Percentiles rank a stretch among this genome's conserved stretches.
Evolutionary conservation across 805 yeast species (phyloP).

Genomic region (Saccharomycopsis schoenii): DNA sequence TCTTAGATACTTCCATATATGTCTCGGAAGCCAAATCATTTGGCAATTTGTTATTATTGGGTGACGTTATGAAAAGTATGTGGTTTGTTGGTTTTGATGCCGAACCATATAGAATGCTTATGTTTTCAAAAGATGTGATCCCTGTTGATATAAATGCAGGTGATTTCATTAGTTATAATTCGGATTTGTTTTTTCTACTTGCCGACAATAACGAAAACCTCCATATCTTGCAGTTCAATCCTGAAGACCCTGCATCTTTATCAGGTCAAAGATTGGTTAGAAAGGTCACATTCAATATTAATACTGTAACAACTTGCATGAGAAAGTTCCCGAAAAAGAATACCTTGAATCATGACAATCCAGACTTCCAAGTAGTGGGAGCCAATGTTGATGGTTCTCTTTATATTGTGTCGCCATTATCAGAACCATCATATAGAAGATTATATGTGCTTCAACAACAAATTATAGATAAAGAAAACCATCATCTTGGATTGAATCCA

Average conservation of each 20-base stretch:
- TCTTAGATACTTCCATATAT: constrained; percentile 74
- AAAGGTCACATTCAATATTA: constrained; percentile 60
- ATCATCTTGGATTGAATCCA: constrained; percentile 75
- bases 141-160: constrained; percentile 54
- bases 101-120: constrained; percentile 82
- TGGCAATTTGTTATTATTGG: constrained; percentile 71
- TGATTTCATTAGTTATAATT: constrained; percentile 69
- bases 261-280: constrained; percentile 71
- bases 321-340: constrained; percentile 31
- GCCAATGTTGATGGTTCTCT: constrained; percentile 74
- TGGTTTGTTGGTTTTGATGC: constrained; percentile 87
- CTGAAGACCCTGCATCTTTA: constrained; percentile 76
- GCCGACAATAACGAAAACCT: constrained; percentile 61
- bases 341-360: constrained; percentile 16
- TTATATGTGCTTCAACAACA: constrained; percentile 84
- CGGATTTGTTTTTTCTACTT: constrained; percentile 53
- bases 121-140: constrained; percentile 64
- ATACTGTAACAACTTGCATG: constrained; percentile 50
- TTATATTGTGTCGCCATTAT: constrained; percentile 60
- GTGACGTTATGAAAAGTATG: constrained; percentile 70
- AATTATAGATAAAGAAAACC: constrained; percentile 64
- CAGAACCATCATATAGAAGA: constrained; percentile 68
- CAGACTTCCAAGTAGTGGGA: constrained; percentile 43
- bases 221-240: constrained; percentile 78
- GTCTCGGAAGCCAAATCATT: constrained; percentile 72